phyloP scores from a whole-genome alignment of 192 early-diverging fungal genomes.

The Pilaira anomala region DNA sequence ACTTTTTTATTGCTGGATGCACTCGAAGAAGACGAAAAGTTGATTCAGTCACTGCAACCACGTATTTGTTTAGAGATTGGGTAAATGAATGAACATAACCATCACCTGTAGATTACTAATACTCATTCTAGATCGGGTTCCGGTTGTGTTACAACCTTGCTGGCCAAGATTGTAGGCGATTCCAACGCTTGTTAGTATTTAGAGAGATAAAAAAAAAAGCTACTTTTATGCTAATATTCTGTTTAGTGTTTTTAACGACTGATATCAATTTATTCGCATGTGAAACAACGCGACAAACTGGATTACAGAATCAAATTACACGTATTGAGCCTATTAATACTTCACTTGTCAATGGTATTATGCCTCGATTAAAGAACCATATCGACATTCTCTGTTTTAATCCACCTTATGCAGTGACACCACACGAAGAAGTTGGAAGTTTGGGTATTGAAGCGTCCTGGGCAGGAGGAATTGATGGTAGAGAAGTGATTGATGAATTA shows the following conservation, averaged over 20 bases:
- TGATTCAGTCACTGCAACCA: constrained; percentile 55
- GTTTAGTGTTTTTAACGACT: constrained; percentile 51
- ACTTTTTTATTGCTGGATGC: constrained; percentile 91
- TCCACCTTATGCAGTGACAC: constrained; percentile 93
- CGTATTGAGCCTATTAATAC: constrained; percentile 64
- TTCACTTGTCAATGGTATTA: constrained; percentile 54
- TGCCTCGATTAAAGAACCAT: constrained; percentile 45
- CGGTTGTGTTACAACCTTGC: constrained; percentile 82
- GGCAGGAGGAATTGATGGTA: constrained; percentile 91
- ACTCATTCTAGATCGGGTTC: constrained; percentile 61
- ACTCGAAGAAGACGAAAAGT: constrained; percentile 70
- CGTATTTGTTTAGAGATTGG: constrained; percentile 85
- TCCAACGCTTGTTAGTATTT: constrained; percentile 38
- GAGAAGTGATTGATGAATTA: constrained; percentile 80
- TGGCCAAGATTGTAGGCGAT: constrained; percentile 52
- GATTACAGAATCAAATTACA: constrained; percentile 47
- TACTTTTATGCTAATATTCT: not conserved
- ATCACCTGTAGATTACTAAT: not conserved
- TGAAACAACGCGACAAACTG: constrained; percentile 65
- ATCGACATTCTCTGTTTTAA: constrained; percentile 91
- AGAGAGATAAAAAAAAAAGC: not conserved
- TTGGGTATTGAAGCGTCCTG: constrained; percentile 76
- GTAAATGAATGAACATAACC: constrained; percentile 28
- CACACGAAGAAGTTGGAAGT: constrained; percentile 72
- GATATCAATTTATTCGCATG: constrained; percentile 82